Evolutionary conservation across 768 basidiomycete species (phyloP), one percentile per base, ranked within the genome.

Genomic region (Agaricus subrufescens): DNA sequence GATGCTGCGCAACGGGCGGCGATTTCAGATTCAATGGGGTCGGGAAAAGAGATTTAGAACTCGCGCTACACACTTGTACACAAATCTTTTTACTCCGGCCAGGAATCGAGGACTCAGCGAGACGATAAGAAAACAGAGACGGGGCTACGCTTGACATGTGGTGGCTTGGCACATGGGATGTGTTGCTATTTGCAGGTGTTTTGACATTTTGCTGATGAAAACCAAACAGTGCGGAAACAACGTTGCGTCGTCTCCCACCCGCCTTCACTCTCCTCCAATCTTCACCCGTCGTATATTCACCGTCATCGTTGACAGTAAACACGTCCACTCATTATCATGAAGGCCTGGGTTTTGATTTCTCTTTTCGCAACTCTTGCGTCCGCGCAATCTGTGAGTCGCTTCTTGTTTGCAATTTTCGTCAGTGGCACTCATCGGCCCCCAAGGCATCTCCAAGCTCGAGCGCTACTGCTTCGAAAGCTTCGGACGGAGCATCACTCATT

Each of bases 281-380:
- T 58, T 65, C 60, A 59, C 56, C 58, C 50, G 59, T 47, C 44
- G 46, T 50, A 44, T 65, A 42, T 46, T 59, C 63, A 58, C 66
- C 66, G 67, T 71, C 67, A 65, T 69, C 68, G 67, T 67, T 69
- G 65, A 66, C 70, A 64, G 55, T 67, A 76, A 62, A 75, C 71
- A 57, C 67, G 74, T 79, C 77, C 78, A 69, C 71, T 80, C 78
- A 45, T 81, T 77, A 67, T 53, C 61, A 60, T 86, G 69, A 82
- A 76, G 62, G 77, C 78, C 15, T 66, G 87, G 62, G 75, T 80
- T 50, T 62, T 85, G 50, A 44, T 83, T 38, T 78, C 85, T 40
- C 60, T 81, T 9, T 66, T 85, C 53, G 69, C 78, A n/a, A 64
- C 82, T 23, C 73, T 72, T 19, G 84, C 70, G 8, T 61, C 81